Percentiles rank a stretch among this genome's conserved stretches.
Conservation (phyloP, 148 eudicot species). For the Pharnaceum exiguum region DNA sequence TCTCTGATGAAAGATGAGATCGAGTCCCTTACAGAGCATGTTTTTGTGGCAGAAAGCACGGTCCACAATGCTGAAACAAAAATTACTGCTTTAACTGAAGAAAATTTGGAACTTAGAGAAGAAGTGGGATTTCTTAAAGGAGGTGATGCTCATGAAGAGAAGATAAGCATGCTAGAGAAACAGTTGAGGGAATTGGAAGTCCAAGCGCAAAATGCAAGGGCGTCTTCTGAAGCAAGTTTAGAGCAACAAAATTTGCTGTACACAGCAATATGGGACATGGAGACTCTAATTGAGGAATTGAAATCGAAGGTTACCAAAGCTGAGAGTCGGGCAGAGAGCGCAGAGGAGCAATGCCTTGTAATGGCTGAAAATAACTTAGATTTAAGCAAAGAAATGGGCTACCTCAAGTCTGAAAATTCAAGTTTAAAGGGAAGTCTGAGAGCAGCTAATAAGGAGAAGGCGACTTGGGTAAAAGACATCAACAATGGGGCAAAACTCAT, state of each 20-base stretch:
- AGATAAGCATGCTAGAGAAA: conserved; percentile 67
- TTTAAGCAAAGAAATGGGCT: conserved; percentile 45
- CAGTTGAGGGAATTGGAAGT: conserved; percentile 64
- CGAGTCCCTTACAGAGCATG: conserved; percentile 47
- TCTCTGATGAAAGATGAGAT: conserved; percentile 39
- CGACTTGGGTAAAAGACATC: conserved; percentile 49
- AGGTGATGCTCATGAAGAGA: conserved; percentile 49
- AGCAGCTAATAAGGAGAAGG: conserved; percentile 36
- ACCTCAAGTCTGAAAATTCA: conserved; percentile 42
- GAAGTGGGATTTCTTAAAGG: conserved; percentile 72
- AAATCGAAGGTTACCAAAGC: conserved; percentile 68
- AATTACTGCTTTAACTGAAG: conserved; percentile 51
- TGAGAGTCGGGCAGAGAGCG: conserved; percentile 55
- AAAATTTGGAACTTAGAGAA: conserved; percentile 68
- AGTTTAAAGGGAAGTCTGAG: conserved; percentile 36
- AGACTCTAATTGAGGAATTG: conserved; percentile 85
- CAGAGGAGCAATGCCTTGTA: conserved; percentile 51
- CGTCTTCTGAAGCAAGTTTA: conserved; percentile 70
- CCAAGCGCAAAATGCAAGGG: conserved; percentile 55
- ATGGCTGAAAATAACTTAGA: conserved; percentile 59
- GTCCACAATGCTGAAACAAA: conserved; percentile 64
- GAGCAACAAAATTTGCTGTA: conserved; percentile 92
- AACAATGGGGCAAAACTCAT: conserved; percentile 44
- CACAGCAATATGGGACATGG: conserved; percentile 99
- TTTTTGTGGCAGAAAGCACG: conserved; percentile 46